These are phyloP conservation scores for Castanea crenata DNA, from an alignment of 306 rosid genomes.

Conservation along the genomic window DNA sequence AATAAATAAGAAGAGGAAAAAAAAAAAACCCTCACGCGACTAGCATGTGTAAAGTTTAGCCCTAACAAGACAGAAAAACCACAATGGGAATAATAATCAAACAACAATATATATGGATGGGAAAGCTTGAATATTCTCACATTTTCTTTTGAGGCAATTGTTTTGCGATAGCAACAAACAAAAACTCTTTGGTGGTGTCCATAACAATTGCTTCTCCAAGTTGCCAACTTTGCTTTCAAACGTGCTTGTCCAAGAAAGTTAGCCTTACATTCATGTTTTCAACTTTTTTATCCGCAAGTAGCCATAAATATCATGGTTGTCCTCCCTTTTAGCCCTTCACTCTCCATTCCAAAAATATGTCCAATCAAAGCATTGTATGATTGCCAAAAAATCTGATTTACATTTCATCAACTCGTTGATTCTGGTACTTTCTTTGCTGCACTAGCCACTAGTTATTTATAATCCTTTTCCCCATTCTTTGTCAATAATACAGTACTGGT, in stretches of 20 bases:
- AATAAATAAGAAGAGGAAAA: too few species aligned
- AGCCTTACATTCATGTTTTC: conserved; percentile 23
- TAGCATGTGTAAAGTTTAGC: too few species aligned
- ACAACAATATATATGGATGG: too few species aligned
- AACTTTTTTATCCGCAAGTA: conserved; percentile 16
- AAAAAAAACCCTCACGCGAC: too few species aligned
- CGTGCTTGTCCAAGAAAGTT: background rate
- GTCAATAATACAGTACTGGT: too few species aligned
- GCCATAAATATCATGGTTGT: conserved; percentile 6
- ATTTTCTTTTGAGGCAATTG: background rate
- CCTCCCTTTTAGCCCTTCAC: background rate
- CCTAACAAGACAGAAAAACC: too few species aligned
- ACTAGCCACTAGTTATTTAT: background rate
- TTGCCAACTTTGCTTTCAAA: conserved; percentile 16
- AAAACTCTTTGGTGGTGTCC: background rate
- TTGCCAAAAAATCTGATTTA: background rate
- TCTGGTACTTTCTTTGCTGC: background rate
- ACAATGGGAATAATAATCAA: too few species aligned
- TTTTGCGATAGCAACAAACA: background rate
- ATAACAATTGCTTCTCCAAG: conserved; percentile 12
- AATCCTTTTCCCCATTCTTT: too few species aligned
- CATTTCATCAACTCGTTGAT: background rate
- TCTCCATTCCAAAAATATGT: background rate
- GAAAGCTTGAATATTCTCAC: background rate
- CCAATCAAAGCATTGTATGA: background rate